phyloP scores from a whole-genome alignment of 139 green algal genomes.

The Picochlorum sp. region DNA sequence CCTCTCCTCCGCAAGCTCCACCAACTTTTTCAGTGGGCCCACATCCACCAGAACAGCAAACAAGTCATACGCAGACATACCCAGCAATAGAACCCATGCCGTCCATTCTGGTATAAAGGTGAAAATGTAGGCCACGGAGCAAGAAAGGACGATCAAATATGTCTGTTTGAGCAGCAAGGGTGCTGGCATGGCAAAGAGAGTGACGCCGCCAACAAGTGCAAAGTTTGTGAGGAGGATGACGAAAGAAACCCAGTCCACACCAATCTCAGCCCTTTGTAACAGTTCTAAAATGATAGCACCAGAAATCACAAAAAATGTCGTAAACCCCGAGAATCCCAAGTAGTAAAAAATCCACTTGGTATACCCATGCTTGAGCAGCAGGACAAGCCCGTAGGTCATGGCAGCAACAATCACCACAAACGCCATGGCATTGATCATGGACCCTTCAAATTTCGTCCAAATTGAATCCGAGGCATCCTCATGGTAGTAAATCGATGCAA shows the following conservation, averaged over 20 bases:
- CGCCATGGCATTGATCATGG: conserved; percentile 83
- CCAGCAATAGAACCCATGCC: conserved; percentile 83
- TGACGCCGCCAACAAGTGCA: conserved; percentile 72
- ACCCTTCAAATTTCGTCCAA: conserved; percentile 69
- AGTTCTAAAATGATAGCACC: conserved; percentile 51
- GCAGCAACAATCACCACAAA: conserved; percentile 74
- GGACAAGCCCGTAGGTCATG: conserved; percentile 86
- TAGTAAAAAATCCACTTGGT: conserved; percentile 74
- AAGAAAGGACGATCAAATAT: conserved; percentile 76
- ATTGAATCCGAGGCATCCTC: conserved; percentile 65
- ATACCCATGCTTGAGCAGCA: conserved; percentile 80
- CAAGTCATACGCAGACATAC: conserved; percentile 95
- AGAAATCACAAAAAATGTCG: conserved; percentile 89
- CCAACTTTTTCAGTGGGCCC: conserved; percentile 70
- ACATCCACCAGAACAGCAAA: conserved; percentile 81
- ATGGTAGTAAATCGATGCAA: conserved; percentile 68
- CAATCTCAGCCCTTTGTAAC: conserved; percentile 41
- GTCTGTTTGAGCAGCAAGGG: conserved; percentile 79
- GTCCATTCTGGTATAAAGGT: conserved; percentile 95
- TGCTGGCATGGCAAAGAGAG: conserved; percentile 76
- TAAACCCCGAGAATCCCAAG: conserved; percentile 88
- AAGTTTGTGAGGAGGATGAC: conserved; percentile 86
- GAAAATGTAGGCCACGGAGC: conserved; percentile 89
- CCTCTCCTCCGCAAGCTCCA: conserved; percentile 83
- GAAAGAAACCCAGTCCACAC: conserved; percentile 78